Evolutionary conservation across 129 eudicot genomes (phyloP), one percentile per base, ranked within the genome.

Genomic region (Sambucus nigra): DNA sequence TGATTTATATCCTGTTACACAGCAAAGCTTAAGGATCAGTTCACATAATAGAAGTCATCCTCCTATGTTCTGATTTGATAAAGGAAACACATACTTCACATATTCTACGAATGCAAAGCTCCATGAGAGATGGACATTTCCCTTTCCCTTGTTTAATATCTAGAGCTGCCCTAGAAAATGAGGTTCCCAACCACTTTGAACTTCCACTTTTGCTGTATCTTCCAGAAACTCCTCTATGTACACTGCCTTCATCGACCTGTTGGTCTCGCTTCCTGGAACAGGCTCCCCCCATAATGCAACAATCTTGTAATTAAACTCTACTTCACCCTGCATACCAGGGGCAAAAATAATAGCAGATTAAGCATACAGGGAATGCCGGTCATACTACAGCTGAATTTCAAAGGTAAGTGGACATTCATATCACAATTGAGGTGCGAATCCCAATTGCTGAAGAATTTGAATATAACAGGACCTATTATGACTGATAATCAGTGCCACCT

Each of bases 221-320:
- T 45, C 76, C 76, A 14, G 84, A 75, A 60, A 73, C 50, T 45
- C 78, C 79, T 54, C 83, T 69, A 0, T 69, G 66, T 13, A 35
- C 51, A 63, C 57, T 74, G 18, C 70, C 75, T 48, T 73, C 84
- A 16, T 59, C 52, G 32, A 55, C 79, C 65, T 55, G 87, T 54
- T 69, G 87, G 70, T 69, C 87, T 53, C 73, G 70, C 75, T 86
- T 86, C 70, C 93, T 79, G 1, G 95, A 86, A 73, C 95, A 81
- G 31, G 77, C 84, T 63, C 95, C 87, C 45, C 95, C 95, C 95
- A 86, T 86, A 14, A 55, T 17, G 32, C 41, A 57, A 46, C 41
- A 60, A 63, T 52, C 51, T 56, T 68, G 21, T 0, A 47, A 64
- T 17, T 29, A 55, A 7, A 33, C 17, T 27, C 40, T 26, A 48